Base-by-base conservation (phyloP, 345 rosid species). In the Eucalyptus brandiana region DNA sequence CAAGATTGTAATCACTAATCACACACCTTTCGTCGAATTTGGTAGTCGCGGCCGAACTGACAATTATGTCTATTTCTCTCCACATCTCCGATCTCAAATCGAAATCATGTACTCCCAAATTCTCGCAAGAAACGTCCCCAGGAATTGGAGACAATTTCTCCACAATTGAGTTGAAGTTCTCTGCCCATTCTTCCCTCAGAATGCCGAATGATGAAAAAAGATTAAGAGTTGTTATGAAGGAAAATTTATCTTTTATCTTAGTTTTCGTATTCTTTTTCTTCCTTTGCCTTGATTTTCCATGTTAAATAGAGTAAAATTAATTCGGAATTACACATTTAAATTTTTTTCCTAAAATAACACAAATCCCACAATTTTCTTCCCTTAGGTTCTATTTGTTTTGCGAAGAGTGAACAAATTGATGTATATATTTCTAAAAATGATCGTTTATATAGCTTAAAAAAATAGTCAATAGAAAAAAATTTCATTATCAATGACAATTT, bases 41-140 rank as follows among this genome's bases (percentile, higher is more conserved):
- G 49, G 49, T 48, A 12, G 49, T 48, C 49, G 49, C 49, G 15
- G 49, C 49, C 49, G 15, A 48, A 48, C 49, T 48, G 4, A 48
- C 49, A 48, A 48, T 48, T 48, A 48, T 48, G 49, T 48, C 15
- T 48, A 4, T 48, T 48, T 48, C 49, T 30, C 16, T 88, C 81
- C 42, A 80, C 91, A 95, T 93, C 50, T 92, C 76, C 44, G 91
- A 90, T 56, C 40, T 89, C 88, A 93, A 26, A 3, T 87, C 47
- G 4, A 42, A 40, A 30, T 92, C 92, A 6, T 32, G 69, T 1
- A 95, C 24, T 62, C 93, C 95, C 65, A 93, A 49, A 13, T 93
- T 87, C 23, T 87, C 89, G 6, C 15, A 81, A 23, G 88, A 65
- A 13, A 93, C 62, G 40, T 94, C 95, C 4, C 95, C 95, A 5